Percentiles rank a stretch among this genome's conserved stretches.
Conservation (phyloP, 202 grass and related monocot species). For the Schoenoplectus tabernaemontani region DNA sequence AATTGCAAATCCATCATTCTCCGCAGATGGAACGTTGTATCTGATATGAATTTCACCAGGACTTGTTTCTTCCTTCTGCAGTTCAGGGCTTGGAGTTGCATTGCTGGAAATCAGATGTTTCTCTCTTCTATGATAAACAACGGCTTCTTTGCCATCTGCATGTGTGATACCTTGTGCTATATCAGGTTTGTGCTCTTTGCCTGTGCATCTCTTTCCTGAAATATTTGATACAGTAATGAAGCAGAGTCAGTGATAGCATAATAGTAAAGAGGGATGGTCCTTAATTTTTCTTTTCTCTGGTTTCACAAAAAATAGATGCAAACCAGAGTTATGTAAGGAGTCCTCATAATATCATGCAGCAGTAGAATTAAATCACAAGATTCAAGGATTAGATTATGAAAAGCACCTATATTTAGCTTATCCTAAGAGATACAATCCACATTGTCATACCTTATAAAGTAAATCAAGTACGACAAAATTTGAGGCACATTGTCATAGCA, state of each 20-base stretch:
- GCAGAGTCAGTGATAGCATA: not conserved
- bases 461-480: not conserved
- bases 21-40: slow-evolving; percentile 33
- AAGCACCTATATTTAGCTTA: not conserved
- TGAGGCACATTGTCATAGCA: not conserved
- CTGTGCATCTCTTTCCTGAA: not conserved
- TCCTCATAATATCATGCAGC: not conserved
- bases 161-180: not conserved
- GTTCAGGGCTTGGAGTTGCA: not conserved
- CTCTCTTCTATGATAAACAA: slow-evolving; percentile 27
- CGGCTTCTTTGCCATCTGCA: slow-evolving; percentile 18
- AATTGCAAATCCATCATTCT: slow-evolving; percentile 32
- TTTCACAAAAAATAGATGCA: not conserved
- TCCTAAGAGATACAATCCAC: not conserved
- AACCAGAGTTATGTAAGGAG: not conserved
- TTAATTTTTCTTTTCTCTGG: too few species aligned
- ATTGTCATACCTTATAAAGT: not conserved
- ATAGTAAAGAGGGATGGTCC: too few species aligned
- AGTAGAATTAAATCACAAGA: not conserved
- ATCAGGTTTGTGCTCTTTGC: not conserved
- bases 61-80: not conserved
- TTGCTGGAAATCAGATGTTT: not conserved
- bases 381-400: not conserved
- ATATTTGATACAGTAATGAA: slow-evolving; percentile 1
- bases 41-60: slow-evolving; percentile 9